Base-by-base conservation (phyloP, 106 monocot genomes). In the Dendrobium officinale region DNA sequence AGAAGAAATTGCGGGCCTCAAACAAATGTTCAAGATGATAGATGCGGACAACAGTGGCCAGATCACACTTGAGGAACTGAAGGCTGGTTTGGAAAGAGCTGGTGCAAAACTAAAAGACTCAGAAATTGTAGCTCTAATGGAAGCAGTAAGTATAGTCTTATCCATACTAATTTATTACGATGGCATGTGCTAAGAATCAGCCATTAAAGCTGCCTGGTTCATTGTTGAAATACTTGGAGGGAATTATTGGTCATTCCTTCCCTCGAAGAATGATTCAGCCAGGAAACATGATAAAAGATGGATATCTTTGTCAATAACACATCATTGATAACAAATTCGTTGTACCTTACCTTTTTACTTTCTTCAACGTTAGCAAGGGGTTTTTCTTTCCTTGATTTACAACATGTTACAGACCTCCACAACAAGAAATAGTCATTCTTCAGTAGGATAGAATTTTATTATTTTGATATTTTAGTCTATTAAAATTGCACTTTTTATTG, bases 21-120 rank as follows among this genome's bases (percentile, higher is more conserved):
- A 82, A 40, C 75, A 82, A 82, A 77, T 82, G 82, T 82, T 82
- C 49, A 66, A 82, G 77, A 82, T 82, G 82, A 66, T 82, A 77
- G 82, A 82, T 33, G 33, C 82, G 7, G 82, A 82, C 77, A 77
- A 77, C 66, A 82, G 82, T 77, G 82, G 82, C 48, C 82, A 82
- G 26, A 82, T 82, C 37, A 82, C 82, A 49, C 77, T 82, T 48
- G 82, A 82, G 66, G 82, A 82, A 49, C 82, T 82, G 16, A 77
- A 82, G 77, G 27, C 77, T 67, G 82, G 82, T 31, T 77, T 82
- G 77, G 77, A 82, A 75, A 82, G 82, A 67, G 82, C 51, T 67
- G 82, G 82, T 82, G 77, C 82, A 27, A 77, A 82, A 44, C 82
- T 82, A 47, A 82, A 64, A 66, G 82, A 82, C 26, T 76, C 77